Conservation (phyloP, 2,329 filamentous ascomycete species). For the Thelonectria olida region DNA sequence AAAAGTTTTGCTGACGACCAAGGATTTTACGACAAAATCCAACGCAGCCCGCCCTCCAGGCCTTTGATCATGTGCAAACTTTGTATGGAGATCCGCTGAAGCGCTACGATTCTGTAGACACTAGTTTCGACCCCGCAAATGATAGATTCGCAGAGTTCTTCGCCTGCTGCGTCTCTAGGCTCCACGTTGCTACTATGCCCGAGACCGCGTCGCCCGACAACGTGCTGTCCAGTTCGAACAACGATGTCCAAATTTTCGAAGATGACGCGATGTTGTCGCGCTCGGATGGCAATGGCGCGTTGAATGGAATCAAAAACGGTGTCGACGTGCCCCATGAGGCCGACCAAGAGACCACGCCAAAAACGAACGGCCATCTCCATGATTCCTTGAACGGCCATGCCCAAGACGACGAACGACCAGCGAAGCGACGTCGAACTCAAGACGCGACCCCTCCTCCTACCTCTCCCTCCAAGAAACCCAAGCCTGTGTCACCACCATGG, state of each 20-base stretch:
- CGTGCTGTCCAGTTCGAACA: slow-evolving; percentile 44
- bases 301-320: slow-evolving; percentile 23
- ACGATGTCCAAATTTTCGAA: slow-evolving; percentile 37
- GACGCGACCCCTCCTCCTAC: slow-evolving; percentile 54
- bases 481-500: slow-evolving; percentile 85
- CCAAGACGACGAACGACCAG: slow-evolving; percentile 58
- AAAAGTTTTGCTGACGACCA: slow-evolving; percentile 62
- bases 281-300: slow-evolving; percentile 30
- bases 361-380: slow-evolving; percentile 44
- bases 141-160: slow-evolving; percentile 63
- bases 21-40: slow-evolving; percentile 53
- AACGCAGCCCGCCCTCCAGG: slow-evolving; percentile 56
- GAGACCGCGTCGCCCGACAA: slow-evolving; percentile 66
- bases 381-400: slow-evolving; percentile 51
- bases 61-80: slow-evolving; percentile 65
- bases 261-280: slow-evolving; percentile 32
- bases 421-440: slow-evolving; percentile 72
- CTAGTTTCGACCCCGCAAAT: slow-evolving; percentile 66
- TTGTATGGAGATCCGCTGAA: slow-evolving; percentile 56
- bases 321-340: slow-evolving; percentile 23
- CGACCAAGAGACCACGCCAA: slow-evolving; percentile 36
- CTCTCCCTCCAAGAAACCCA: slow-evolving; percentile 55
- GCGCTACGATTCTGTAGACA: slow-evolving; percentile 61
- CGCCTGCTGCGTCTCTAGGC: slow-evolving; percentile 56
- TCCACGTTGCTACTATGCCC: slow-evolving; percentile 64